Evolutionary conservation across 306 rosid species (phyloP), one percentile per base, ranked within the genome.

Genomic region (Vicia sativa): DNA sequence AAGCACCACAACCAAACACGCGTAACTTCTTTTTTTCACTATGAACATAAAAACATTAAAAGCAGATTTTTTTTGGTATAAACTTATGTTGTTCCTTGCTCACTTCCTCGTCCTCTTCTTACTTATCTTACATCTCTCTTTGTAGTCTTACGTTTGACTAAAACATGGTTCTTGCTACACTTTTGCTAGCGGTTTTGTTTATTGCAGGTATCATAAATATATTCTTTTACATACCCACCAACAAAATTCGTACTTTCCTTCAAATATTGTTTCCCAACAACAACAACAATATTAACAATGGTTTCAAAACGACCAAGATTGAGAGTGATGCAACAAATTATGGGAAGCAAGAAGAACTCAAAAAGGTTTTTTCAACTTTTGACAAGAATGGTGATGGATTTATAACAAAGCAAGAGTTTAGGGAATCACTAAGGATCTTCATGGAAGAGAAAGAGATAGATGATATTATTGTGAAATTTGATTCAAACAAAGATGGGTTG

Each of bases 351-450:
- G 88, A 70, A 2, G 88, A 87, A 79, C 87, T 87, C 0, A 77
- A 68, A 28, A 78, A 56, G 38, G 78, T 90, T 48, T 90, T 87
- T 25, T 74, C 87, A 4, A 90, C 91, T 0, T 90, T 90, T 18
- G 96, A 90, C 85, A 90, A 85, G 83, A 85, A 90, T 55, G 86
- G 82, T 5, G 96, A 90, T 5, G 95, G 95, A 0, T 87, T 82
- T 74, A 80, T 90, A 73, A 86, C 95, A 12, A 79, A 65, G 84
- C 73, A 82, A 34, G 96, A 90, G 81, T 82, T 90, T 28, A 81
- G 37, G 48, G 91, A 90, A 43, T 85, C 91, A 3, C 65, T 89
- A 34, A 89, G 55, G 78, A 84, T 91, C 41, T 65, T 70, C 49
- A 72, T 89, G 82, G 62, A 86, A 1, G 90, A 89, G 3, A 31